Conservation (phyloP, 1,139 yeast species). For the Arxiozyma slooffiae region DNA sequence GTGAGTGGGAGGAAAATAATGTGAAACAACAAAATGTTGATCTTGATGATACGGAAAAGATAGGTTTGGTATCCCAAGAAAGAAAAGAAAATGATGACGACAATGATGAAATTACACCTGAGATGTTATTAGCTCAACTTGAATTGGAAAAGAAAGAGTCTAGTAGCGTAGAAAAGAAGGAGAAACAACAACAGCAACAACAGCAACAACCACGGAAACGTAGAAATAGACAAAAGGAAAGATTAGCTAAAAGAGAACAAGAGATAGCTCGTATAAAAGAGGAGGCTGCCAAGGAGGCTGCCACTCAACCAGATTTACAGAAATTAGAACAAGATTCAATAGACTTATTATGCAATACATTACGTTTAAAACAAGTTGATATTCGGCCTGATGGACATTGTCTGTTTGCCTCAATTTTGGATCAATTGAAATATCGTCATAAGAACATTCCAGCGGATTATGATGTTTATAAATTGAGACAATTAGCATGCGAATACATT, state of each 20-base stretch:
- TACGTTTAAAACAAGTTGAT: slow-evolving; percentile 46
- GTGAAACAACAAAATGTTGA: background rate
- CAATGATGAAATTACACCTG: slow-evolving; percentile 50
- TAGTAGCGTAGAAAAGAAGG: slow-evolving; percentile 8
- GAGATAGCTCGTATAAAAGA: slow-evolving; percentile 52
- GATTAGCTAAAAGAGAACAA: slow-evolving; percentile 65
- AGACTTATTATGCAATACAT: slow-evolving; percentile 40
- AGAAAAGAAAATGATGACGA: slow-evolving; percentile 12
- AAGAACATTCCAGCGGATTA: slow-evolving; percentile 18
- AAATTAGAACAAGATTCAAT: slow-evolving; percentile 62
- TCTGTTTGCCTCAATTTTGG: slow-evolving; percentile 73
- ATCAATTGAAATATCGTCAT: slow-evolving; percentile 56
- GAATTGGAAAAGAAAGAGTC: slow-evolving; percentile 26
- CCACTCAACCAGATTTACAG: slow-evolving; percentile 53
- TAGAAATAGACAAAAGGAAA: slow-evolving; percentile 77
- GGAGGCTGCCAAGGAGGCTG: slow-evolving; percentile 68
- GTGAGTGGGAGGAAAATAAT: slow-evolving; percentile 4
- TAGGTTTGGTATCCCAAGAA: slow-evolving; percentile 7
- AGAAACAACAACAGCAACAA: slow-evolving; percentile 22
- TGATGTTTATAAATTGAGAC: slow-evolving; percentile 47
- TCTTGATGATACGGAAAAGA: background rate
- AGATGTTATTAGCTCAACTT: slow-evolving; percentile 49
- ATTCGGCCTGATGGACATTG: slow-evolving; percentile 93
- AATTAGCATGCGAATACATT: slow-evolving; percentile 58
- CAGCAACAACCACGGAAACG: slow-evolving; percentile 33